A percentile compares a stretch with the other conserved stretches of the same genome.
These are phyloP conservation scores for Dactylellina sp. DNA, from an alignment of 2,329 filamentous ascomycete genomes.

Conservation along the genomic window DNA sequence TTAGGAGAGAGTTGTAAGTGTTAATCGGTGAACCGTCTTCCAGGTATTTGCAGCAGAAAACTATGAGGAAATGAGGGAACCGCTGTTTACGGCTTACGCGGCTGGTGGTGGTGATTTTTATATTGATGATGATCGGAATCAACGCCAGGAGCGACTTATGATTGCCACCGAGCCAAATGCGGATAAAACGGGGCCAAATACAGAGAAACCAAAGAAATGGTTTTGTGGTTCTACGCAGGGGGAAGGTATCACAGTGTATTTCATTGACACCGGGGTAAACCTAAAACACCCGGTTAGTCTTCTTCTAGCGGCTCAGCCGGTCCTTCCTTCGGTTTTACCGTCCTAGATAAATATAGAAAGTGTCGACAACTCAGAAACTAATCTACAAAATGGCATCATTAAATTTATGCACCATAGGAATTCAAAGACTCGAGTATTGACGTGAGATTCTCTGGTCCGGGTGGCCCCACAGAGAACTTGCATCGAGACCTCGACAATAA, in stretches of 20 bases:
- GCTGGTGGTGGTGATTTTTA: neutral
- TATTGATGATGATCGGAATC: conserved; percentile 5
- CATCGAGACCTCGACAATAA: conserved; percentile 28
- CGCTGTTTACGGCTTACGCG: conserved; percentile 24
- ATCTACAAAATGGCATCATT: too few species aligned
- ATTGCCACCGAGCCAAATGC: conserved; percentile 1
- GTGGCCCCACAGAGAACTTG: neutral
- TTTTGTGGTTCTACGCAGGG: conserved; percentile 11
- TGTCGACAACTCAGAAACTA: too few species aligned
- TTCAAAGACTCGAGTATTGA: conserved; percentile 14
- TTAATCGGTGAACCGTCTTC: too few species aligned
- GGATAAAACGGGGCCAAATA: neutral
- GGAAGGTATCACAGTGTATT: conserved; percentile 30
- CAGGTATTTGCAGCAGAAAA: conserved; percentile 13
- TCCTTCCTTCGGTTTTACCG: neutral
- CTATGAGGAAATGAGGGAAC: conserved; percentile 1
- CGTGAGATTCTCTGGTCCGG: conserved; percentile 12
- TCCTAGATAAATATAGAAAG: neutral
- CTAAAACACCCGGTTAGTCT: conserved; percentile 32
- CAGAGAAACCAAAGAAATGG: conserved; percentile 12
- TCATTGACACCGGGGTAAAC: conserved; percentile 49
- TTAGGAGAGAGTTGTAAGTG: too few species aligned
- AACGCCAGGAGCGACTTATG: conserved; percentile 45
- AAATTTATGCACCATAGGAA: conserved; percentile 12
- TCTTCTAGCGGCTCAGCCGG: too few species aligned